Conservation (phyloP, 2,329 filamentous ascomycete genomes). For the Phaeoacremonium minimum region DNA sequence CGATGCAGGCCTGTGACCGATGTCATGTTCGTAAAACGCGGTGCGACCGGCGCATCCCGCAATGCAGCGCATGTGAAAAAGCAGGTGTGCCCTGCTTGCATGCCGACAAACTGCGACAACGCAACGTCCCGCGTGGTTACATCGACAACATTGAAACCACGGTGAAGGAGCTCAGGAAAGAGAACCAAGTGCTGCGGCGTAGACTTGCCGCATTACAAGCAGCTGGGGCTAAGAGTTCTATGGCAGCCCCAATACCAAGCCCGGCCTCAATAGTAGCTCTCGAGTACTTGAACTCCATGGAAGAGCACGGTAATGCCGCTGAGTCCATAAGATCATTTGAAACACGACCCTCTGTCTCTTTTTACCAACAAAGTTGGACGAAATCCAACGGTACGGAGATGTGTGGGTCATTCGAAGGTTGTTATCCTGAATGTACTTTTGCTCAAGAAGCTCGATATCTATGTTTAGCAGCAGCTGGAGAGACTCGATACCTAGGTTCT, state of each 20-base stretch:
- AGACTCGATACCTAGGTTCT: constrained; percentile 10
- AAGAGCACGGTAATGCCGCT: neutral
- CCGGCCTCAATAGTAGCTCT: too few relatives aligned
- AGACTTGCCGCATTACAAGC: too few relatives aligned
- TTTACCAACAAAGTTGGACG: neutral
- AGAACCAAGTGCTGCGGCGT: constrained; percentile 6
- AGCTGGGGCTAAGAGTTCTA: too few relatives aligned
- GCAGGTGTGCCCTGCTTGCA: constrained; percentile 6
- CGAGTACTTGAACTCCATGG: too few relatives aligned
- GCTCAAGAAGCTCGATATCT: neutral
- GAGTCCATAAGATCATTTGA: neutral
- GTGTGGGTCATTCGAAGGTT: neutral
- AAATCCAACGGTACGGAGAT: neutral
- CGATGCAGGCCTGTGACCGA: constrained; percentile 12
- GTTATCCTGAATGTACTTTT: neutral
- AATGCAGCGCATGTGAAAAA: constrained; percentile 10
- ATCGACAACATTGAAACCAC: constrained; percentile 9
- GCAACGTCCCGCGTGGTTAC: constrained; percentile 7
- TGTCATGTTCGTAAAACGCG: constrained; percentile 12
- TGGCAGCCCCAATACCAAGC: too few relatives aligned
- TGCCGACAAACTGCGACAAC: neutral
- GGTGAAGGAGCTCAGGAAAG: constrained; percentile 6
- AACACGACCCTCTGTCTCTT: neutral
- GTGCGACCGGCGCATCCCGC: constrained; percentile 10
- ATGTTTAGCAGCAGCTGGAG: constrained; percentile 4